Percentiles rank a stretch among this genome's conserved stretches.
Evolutionary conservation across 2,329 filamentous ascomycete genomes (phyloP).

Genomic region (Curvularia spicifera): DNA sequence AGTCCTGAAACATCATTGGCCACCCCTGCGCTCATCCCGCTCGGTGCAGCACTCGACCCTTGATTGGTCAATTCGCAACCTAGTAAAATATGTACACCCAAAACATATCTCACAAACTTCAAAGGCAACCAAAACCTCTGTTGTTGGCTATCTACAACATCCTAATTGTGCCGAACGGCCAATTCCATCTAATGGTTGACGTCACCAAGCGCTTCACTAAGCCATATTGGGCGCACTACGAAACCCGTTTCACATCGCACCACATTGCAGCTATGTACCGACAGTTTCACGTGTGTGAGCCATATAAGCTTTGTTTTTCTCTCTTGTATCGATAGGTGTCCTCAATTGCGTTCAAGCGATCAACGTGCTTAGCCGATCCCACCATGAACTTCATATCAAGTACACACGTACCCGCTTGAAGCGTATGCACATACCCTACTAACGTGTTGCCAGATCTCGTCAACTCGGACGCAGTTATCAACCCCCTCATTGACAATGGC

Average conservation of each 20-base stretch:
- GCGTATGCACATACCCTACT: background rate
- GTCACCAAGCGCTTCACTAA: conserved; percentile 30
- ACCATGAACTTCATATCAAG: conserved; percentile 45
- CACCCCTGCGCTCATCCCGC: background rate
- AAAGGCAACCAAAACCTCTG: background rate
- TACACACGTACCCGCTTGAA: conserved; percentile 19
- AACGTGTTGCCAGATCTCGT: conserved; percentile 30
- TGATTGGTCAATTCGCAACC: background rate
- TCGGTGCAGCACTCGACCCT: background rate
- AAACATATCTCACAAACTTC: background rate
- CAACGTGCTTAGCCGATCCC: background rate
- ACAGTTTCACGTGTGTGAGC: background rate
- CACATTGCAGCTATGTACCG: conserved; percentile 28
- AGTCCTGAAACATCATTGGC: background rate
- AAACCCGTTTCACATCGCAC: conserved; percentile 28
- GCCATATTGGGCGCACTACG: conserved; percentile 23
- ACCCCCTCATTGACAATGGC: conserved; percentile 65
- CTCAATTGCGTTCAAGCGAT: background rate
- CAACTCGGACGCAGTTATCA: conserved; percentile 35
- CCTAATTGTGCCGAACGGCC: background rate
- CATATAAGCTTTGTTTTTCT: background rate
- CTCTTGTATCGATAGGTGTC: background rate
- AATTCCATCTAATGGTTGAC: conserved; percentile 26
- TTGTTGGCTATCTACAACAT: background rate
- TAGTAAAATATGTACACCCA: no score